phyloP scores from a whole-genome alignment of 2,329 filamentous ascomycete species.

The Colletotrichum sp. region DNA sequence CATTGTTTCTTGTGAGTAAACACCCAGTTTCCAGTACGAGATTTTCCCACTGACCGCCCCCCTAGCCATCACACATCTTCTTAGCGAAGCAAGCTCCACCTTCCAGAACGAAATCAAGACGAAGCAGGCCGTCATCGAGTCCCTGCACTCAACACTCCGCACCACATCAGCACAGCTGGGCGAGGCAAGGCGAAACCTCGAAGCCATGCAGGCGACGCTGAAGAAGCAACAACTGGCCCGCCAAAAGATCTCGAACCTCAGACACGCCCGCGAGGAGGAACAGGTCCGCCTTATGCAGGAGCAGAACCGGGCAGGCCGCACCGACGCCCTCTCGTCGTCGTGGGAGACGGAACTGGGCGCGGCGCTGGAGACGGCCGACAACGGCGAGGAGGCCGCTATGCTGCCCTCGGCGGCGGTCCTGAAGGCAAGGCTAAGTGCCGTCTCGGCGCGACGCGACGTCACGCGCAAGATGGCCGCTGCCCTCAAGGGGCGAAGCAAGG shows the following conservation, averaged over 20 bases:
- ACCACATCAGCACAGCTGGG: constrained; percentile 80
- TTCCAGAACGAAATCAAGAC: constrained; percentile 82
- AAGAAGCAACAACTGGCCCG: constrained; percentile 69
- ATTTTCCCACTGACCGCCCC: constrained; percentile 15
- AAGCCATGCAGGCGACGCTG: constrained; percentile 70
- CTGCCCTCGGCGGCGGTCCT: constrained; percentile 68
- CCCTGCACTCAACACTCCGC: constrained; percentile 80
- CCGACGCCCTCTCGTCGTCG: constrained; percentile 51
- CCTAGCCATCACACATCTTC: constrained; percentile 79
- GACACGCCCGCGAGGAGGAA: constrained; percentile 75
- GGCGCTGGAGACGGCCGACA: constrained; percentile 41
- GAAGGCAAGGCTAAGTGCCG: constrained; percentile 71
- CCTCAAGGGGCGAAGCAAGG: constrained; percentile 79
- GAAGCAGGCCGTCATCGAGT: constrained; percentile 84
- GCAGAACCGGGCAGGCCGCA: constrained; percentile 38
- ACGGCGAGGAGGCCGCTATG: constrained; percentile 42
- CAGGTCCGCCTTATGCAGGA: constrained; percentile 53
- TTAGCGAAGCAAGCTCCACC: constrained; percentile 78
- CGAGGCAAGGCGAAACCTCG: constrained; percentile 76
- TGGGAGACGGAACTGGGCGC: constrained; percentile 62
- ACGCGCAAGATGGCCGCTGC: constrained; percentile 71
- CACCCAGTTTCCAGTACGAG: not conserved
- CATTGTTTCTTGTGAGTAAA: constrained; percentile 75
- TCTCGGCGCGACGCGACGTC: constrained; percentile 70
- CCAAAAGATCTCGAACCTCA: constrained; percentile 80